A percentile compares a stretch with the other conserved stretches of the same genome.
Conservation (phyloP, 495 filamentous ascomycete species). For the Penicillium goetzii region DNA sequence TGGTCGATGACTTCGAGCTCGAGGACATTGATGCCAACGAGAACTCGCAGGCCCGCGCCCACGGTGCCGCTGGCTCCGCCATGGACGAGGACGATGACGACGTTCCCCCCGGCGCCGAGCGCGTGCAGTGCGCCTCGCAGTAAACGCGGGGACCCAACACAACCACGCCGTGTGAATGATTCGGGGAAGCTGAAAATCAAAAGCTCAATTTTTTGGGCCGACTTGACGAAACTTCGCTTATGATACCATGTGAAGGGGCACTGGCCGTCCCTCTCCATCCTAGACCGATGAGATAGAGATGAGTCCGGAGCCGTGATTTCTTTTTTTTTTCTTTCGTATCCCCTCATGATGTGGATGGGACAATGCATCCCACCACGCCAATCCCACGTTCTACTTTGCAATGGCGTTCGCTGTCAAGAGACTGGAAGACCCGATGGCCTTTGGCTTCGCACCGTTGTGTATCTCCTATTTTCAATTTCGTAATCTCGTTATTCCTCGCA, state of each 20-base stretch:
- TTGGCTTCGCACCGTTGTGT: constrained; percentile 15
- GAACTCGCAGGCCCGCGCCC: constrained; percentile 68
- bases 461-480: constrained; percentile 19
- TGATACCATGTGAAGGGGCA: constrained; percentile 49
- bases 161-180: constrained; percentile 10
- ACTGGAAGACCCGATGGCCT: constrained; percentile 37
- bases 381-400: constrained; percentile 33
- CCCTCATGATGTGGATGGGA: constrained; percentile 20
- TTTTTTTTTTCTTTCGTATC: constrained; percentile 33
- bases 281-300: constrained; percentile 8
- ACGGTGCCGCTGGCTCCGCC: constrained; percentile 62
- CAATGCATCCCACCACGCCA: constrained; percentile 1
- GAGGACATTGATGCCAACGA: constrained; percentile 79
- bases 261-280: constrained; percentile 9
- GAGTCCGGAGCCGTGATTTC: constrained; percentile 20
- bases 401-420: constrained; percentile 47
- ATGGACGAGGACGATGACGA: constrained; percentile 85
- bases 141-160: constrained; percentile 54
- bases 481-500: constrained; percentile 18
- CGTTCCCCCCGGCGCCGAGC: constrained; percentile 79
- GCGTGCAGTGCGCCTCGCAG: constrained; percentile 97
- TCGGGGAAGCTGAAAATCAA: constrained; percentile 17
- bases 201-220: constrained; percentile 23
- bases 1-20: constrained; percentile 83
- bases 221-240: constrained; percentile 45